Evolutionary conservation across 2,329 filamentous ascomycete species (phyloP).

Genomic region (Cryphonectria naterciae): DNA sequence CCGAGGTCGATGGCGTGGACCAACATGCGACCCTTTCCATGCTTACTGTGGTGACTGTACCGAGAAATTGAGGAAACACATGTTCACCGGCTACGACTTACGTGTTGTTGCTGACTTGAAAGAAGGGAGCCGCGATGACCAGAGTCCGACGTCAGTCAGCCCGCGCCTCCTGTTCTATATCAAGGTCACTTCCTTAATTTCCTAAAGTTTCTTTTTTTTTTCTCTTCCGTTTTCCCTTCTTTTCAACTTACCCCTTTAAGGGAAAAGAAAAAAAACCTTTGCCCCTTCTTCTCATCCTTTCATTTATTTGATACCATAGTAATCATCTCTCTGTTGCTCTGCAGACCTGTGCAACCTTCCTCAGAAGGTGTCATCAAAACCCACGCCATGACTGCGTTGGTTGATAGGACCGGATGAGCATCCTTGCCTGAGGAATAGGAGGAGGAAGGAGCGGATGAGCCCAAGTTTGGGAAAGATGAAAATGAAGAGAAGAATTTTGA

Average conservation of each 20-base stretch:
- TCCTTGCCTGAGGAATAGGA: background rate
- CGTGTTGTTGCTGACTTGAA: background rate
- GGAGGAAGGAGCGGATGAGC: background rate
- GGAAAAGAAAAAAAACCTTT: no score
- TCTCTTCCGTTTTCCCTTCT: background rate
- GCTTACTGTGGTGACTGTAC: background rate
- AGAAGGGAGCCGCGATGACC: background rate
- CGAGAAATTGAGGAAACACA: background rate
- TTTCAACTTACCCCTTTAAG: no score
- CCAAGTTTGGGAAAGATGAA: background rate
- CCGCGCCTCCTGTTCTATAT: background rate
- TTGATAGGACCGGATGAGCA: background rate
- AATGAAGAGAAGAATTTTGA: background rate
- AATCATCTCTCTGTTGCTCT: background rate
- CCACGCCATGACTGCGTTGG: background rate
- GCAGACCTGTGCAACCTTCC: background rate
- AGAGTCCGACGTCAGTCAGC: constrained; percentile 2
- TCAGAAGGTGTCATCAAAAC: background rate
- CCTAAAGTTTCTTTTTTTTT: no score
- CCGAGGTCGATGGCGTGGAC: background rate
- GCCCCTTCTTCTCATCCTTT: background rate
- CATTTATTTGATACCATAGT: background rate
- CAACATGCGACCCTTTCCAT: background rate
- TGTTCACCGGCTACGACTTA: background rate
- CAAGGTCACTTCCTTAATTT: background rate